These are phyloP conservation scores for Paulownia fortunei DNA, from an alignment of 257 asterid genomes.

Conservation along the genomic window DNA sequence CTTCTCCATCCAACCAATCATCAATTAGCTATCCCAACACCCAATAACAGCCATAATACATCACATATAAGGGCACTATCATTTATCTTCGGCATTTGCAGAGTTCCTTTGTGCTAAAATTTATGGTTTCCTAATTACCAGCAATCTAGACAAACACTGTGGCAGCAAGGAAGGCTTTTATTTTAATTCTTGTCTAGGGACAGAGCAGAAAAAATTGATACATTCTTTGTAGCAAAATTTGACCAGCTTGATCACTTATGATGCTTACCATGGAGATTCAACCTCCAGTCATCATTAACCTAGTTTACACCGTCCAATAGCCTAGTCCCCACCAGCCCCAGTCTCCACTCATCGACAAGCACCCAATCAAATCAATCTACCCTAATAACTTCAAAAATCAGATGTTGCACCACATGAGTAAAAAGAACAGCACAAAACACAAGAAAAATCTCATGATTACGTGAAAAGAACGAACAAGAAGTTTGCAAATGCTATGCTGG, in stretches of 20 bases:
- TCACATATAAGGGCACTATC: background rate
- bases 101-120: background rate
- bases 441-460: background rate
- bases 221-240: background rate
- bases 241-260: background rate
- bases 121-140: background rate
- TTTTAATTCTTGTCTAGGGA: background rate
- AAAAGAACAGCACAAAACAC: background rate
- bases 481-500: background rate
- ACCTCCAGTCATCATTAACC: background rate
- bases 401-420: background rate
- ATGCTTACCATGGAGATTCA: background rate
- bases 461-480: background rate
- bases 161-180: background rate
- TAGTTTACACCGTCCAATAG: background rate
- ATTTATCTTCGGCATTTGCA: background rate
- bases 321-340: slow-evolving; percentile 2
- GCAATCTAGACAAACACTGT: background rate
- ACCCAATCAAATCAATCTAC: background rate
- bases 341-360: background rate
- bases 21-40: slow-evolving; percentile 2
- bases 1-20: background rate
- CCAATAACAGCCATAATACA: background rate
- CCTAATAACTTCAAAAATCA: background rate
- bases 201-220: background rate